These are phyloP conservation scores for Arabidopsis lyrata DNA, from an alignment of 441 rosid genomes.

Conservation along the genomic window DNA sequence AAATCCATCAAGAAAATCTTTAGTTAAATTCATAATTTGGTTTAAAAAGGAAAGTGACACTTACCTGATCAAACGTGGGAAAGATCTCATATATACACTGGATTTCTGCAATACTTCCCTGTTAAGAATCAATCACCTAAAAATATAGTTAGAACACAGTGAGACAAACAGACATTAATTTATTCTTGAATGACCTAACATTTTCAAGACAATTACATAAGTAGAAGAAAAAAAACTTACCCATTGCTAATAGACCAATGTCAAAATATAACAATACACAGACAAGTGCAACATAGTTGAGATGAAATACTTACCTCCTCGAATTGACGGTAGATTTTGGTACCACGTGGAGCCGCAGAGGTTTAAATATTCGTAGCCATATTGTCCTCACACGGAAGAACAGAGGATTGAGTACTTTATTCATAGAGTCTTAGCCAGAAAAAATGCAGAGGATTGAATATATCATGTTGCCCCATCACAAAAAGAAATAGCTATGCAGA, in stretches of 20 bases:
- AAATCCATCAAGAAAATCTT: no score
- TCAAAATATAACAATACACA: neutral
- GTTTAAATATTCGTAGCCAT: neutral
- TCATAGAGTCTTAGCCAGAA: no score
- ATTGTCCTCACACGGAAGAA: neutral
- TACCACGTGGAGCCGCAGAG: neutral
- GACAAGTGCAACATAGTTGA: neutral
- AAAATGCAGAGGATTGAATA: no score
- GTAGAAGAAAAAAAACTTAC: neutral
- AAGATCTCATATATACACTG: constrained; percentile 83
- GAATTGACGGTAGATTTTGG: neutral
- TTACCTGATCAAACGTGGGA: constrained; percentile 74
- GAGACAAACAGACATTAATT: neutral
- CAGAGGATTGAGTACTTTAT: neutral
- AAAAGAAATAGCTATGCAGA: no score
- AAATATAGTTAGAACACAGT: neutral
- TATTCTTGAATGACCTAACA: neutral
- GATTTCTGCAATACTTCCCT: constrained; percentile 87
- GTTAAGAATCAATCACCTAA: neutral
- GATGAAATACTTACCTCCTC: neutral
- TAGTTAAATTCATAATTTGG: no score
- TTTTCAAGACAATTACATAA: neutral
- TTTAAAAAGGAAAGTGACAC: no score
- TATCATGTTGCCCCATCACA: no score
- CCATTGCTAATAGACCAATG: neutral